phyloP scores from a whole-genome alignment of 108 stramenopile species.

The Thalassiosira profunda region DNA sequence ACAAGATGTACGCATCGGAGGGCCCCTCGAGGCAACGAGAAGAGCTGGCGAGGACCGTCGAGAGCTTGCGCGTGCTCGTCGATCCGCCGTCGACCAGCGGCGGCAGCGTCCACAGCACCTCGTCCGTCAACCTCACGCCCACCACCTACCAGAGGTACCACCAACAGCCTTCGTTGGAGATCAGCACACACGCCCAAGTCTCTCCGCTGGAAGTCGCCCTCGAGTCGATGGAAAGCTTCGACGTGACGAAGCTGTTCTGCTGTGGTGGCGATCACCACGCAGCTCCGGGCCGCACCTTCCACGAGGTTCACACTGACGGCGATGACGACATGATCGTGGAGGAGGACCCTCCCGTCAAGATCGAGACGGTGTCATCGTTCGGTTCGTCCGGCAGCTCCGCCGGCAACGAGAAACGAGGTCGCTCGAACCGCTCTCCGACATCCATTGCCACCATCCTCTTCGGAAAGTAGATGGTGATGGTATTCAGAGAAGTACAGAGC shows the following conservation, averaged over 20 bases:
- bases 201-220: constrained; percentile 22
- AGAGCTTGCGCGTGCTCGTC: constrained; percentile 12
- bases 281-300: not conserved
- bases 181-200: not conserved
- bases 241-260: constrained; percentile 14
- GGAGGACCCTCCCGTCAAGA: not conserved
- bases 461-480: not conserved
- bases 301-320: not conserved
- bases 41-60: constrained; percentile 11
- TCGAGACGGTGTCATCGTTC: not conserved
- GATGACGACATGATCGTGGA: not conserved
- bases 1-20: not conserved
- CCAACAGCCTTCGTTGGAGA: no score
- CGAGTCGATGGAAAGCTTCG: constrained; percentile 28
- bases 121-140: not conserved
- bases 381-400: not conserved
- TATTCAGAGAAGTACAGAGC: not conserved
- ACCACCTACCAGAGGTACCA: not conserved
- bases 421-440: constrained; percentile 13
- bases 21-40: constrained; percentile 1
- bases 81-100: not conserved
- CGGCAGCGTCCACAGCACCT: not conserved
- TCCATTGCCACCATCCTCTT: constrained; percentile 23
- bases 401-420: not conserved
- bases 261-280: constrained; percentile 5